Percentiles rank a stretch among this genome's conserved stretches.
These are phyloP conservation scores for Rhodotorula sp. DNA, from an alignment of 1,284 basidiomycete genomes.

Conservation along the genomic window DNA sequence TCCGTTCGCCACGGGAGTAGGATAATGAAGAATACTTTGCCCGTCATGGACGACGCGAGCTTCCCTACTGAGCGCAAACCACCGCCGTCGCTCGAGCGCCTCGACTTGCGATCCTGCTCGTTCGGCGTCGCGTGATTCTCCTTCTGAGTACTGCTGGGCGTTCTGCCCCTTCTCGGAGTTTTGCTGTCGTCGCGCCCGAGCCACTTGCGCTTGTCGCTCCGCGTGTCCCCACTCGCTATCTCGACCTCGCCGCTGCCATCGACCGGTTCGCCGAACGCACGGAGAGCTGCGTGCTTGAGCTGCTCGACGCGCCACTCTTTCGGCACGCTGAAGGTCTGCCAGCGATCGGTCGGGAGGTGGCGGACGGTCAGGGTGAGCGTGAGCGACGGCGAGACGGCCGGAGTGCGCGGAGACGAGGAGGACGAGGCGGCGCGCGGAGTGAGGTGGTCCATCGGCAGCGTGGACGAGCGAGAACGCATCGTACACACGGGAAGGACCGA, in stretches of 20 bases:
- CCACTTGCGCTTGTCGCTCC: background rate
- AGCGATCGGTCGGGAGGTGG: background rate
- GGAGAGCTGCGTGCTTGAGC: background rate
- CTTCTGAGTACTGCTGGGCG: background rate
- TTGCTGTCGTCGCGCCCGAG: background rate
- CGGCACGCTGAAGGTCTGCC: background rate
- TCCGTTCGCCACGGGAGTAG: background rate
- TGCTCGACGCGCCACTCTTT: background rate
- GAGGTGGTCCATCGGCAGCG: too few relatives aligned
- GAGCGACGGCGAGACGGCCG: background rate
- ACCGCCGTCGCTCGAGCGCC: background rate
- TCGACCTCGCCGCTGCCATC: background rate
- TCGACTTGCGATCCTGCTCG: background rate
- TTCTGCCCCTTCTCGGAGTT: fast-evolving
- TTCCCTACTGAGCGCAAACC: background rate
- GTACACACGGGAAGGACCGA: too few relatives aligned
- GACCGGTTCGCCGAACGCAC: background rate
- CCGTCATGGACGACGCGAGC: background rate
- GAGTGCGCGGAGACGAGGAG: background rate
- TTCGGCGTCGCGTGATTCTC: background rate
- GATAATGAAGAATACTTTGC: background rate
- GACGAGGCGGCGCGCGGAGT: background rate
- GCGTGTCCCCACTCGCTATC: too few relatives aligned
- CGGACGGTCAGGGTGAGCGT: background rate
- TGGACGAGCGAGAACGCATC: too few relatives aligned